Base-by-base conservation (phyloP, 2,329 filamentous ascomycete species). In the Aureobasidium pullulans region DNA sequence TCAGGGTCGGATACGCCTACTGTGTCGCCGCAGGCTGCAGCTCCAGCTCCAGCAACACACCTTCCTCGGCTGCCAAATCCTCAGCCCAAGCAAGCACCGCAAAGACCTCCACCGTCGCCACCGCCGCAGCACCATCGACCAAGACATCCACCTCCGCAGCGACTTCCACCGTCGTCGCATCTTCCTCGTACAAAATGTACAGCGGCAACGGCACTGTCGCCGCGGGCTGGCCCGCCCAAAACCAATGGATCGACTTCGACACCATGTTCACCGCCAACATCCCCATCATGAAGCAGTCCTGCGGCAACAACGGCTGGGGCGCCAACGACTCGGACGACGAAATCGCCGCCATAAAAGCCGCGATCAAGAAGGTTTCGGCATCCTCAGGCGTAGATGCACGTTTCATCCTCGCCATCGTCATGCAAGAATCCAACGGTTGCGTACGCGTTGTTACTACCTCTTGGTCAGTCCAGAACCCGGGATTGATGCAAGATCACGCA, bases 351-450 rank as follows among this genome's bases (percentile, higher is more conserved):
- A 70, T 78, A 61, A 70, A 73, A 57, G 57, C 66, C 15, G 70
- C 70, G 23, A 75, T 78, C 61, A 52, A 66, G 23, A 49, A 62
- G 16, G 63, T 71, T 36, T 68, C 70, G 42, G 59, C 58, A 4
- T 58, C 66, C 7, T 68, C 71, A 7, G 66, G 68, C 39, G 66
- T 78, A 9, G 71, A 74, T 54, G 56, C 69, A n/a, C 70, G 72
- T 37, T 74, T 76, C 69, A 72, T 79, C 59, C 67, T 79, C 40
- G 74, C 75, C 37, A 71, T 76, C 47, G 66, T 77, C 36, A 71
- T 79, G 66, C 76, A 79, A 64, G 77, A 79, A 64, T 74, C 71
- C 37, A 73, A 73, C 58, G 77, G 76, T 53, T 79, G 77, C 62
- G 74, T 78, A 2, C 73, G 76, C 53, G 77, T 72, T 43, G 70